A percentile compares a stretch with the other conserved stretches of the same genome.
Evolutionary conservation across 371 early-diverging fungal genomes (phyloP).

Genomic region (Rhizopus arrhizus): DNA sequence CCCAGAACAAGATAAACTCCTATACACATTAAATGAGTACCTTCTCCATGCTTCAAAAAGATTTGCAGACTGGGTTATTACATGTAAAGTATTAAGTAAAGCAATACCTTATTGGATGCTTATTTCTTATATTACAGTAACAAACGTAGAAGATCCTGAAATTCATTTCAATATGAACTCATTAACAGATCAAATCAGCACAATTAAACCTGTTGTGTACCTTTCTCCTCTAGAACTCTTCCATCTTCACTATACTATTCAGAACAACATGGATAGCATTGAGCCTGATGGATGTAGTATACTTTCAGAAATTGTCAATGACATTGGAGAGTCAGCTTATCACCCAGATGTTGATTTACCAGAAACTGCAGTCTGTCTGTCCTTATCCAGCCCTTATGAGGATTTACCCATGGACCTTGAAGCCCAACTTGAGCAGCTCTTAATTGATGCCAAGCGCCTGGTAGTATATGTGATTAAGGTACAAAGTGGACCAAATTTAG

Average conservation of each 20-base stretch:
- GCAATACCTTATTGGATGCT: not conserved
- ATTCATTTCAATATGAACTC: constrained; percentile 90
- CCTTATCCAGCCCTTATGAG: constrained; percentile 71
- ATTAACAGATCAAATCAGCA: constrained; percentile 81
- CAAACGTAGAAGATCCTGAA: constrained; percentile 84
- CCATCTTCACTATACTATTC: constrained; percentile 80
- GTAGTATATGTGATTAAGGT: constrained; percentile 81
- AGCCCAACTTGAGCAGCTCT: constrained; percentile 67
- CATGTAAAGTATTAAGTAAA: constrained; percentile 45
- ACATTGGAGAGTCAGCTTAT: constrained; percentile 80
- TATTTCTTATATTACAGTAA: constrained; percentile 47
- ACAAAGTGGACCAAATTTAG: constrained; percentile 78
- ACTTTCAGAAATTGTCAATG: constrained; percentile 74
- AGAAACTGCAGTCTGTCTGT: constrained; percentile 70
- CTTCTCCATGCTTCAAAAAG: constrained; percentile 72
- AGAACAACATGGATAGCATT: constrained; percentile 71
- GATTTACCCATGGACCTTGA: constrained; percentile 65
- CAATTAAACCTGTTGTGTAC: constrained; percentile 86
- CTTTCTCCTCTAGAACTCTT: constrained; percentile 90
- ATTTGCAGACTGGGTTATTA: constrained; percentile 78
- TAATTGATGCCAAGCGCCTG: constrained; percentile 89
- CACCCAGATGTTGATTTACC: constrained; percentile 56
- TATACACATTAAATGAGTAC: constrained; percentile 81
- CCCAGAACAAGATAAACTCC: constrained; percentile 68
- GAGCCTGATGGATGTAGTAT: constrained; percentile 72